A percentile compares a stretch with the other conserved stretches of the same genome.
Conservation (phyloP, 306 rosid genomes). For the Cucurbita argyrosperma region DNA sequence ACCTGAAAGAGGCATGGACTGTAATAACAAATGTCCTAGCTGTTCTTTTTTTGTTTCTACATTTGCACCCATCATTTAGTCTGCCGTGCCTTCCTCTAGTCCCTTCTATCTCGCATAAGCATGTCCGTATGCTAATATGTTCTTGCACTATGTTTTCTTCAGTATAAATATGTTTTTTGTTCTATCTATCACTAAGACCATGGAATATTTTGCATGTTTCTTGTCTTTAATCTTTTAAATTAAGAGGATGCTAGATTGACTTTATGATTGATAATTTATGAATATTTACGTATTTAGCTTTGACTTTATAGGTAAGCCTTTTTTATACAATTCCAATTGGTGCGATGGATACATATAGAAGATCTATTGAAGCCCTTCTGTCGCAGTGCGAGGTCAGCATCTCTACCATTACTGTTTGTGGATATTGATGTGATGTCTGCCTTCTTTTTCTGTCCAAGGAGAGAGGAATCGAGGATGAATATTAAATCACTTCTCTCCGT, state of each 20-base stretch:
- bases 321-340: constrained; percentile 62
- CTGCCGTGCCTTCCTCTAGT: neutral
- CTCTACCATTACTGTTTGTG: neutral
- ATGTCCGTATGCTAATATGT: neutral
- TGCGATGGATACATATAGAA: constrained; percentile 76
- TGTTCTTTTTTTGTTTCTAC: neutral
- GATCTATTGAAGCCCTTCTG: constrained; percentile 70
- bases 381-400: constrained; percentile 46
- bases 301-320: constrained; percentile 63
- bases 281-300: neutral
- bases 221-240: neutral
- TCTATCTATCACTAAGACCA: neutral
- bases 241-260: neutral
- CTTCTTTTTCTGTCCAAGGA: neutral
- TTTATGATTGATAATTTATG: neutral
- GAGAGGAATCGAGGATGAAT: neutral
- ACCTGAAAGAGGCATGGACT: constrained; percentile 64
- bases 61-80: neutral
- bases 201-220: neutral
- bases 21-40: neutral
- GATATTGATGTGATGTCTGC: neutral
- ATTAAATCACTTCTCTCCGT: neutral
- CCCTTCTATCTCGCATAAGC: neutral
- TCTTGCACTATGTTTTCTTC: neutral
- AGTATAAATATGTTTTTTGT: neutral